phyloP scores from a whole-genome alignment of 2,329 filamentous ascomycete genomes.

The Phyllosticta citriasiana region DNA sequence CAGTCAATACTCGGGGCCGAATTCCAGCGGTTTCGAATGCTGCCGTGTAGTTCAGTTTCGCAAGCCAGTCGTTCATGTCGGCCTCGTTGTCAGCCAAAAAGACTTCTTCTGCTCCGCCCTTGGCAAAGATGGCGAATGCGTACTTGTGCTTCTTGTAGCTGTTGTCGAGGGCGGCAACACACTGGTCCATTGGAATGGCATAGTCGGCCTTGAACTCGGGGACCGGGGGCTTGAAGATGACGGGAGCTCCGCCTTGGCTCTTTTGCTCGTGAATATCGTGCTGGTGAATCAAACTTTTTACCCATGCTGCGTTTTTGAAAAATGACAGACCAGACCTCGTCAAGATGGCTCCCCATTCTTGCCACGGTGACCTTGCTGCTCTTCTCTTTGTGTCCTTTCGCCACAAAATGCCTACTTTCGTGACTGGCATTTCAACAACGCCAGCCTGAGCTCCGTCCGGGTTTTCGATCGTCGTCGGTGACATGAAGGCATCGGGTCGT shows the following conservation, averaged over 20 bases:
- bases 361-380: constrained; percentile 91
- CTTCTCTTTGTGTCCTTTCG: constrained; percentile 90
- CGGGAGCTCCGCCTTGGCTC: constrained; percentile 62
- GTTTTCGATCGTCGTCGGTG: constrained; percentile 73
- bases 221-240: constrained; percentile 83
- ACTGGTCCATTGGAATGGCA: constrained; percentile 85
- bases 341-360: constrained; percentile 94
- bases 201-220: constrained; percentile 89
- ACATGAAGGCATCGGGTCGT: constrained; percentile 89
- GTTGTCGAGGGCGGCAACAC: constrained; percentile 76
- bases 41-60: constrained; percentile 91
- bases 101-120: constrained; percentile 72
- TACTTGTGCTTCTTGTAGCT: constrained; percentile 94
- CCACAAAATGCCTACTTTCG: constrained; percentile 91
- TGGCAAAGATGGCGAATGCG: constrained; percentile 81
- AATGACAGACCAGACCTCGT: constrained; percentile 97
- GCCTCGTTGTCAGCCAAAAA: constrained; percentile 82
- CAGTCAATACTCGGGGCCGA: constrained; percentile 77
- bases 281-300: constrained; percentile 82
- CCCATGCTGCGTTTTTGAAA: constrained; percentile 87
- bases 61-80: constrained; percentile 94
- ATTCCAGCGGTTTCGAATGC: constrained; percentile 89
- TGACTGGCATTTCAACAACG: constrained; percentile 94
- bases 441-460: constrained; percentile 81
- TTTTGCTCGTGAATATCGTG: constrained; percentile 73